Conservation (phyloP, 148 eudicot species). For the Limonium bicolor region DNA sequence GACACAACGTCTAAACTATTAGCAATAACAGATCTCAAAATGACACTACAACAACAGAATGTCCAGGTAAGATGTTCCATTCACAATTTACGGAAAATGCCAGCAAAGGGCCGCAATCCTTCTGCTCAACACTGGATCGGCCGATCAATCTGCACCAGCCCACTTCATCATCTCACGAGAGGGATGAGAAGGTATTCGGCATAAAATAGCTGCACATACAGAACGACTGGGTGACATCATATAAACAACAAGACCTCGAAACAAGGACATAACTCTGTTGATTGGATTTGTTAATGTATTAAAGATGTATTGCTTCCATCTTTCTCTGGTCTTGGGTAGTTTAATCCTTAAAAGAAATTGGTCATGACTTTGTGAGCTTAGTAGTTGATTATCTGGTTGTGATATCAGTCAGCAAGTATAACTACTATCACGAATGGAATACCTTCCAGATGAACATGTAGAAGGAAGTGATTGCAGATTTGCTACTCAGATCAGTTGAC, state of each 20-base stretch:
- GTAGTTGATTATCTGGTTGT: neutral
- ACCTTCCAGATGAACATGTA: conserved; percentile 99
- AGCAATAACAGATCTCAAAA: no score
- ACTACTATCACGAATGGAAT: neutral
- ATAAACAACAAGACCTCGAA: neutral
- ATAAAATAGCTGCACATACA: conserved; percentile 71
- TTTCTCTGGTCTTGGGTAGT: no score
- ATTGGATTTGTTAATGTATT: no score
- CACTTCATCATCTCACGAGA: conserved; percentile 66
- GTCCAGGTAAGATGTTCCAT: no score
- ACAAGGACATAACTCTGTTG: neutral
- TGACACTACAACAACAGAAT: no score
- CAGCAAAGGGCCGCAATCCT: no score
- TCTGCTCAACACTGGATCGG: no score
- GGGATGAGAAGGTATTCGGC: conserved; percentile 97
- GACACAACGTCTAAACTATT: no score
- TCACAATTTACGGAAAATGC: no score
- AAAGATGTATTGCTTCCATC: no score
- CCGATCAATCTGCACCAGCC: no score
- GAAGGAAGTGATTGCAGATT: conserved; percentile 77
- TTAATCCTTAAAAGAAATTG: neutral
- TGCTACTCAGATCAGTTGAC: conserved; percentile 67
- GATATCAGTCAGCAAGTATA: neutral
- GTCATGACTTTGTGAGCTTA: neutral
- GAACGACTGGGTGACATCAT: neutral